Evolutionary conservation across 306 rosid species (phyloP).

Genomic region (Dryas octopetala): DNA sequence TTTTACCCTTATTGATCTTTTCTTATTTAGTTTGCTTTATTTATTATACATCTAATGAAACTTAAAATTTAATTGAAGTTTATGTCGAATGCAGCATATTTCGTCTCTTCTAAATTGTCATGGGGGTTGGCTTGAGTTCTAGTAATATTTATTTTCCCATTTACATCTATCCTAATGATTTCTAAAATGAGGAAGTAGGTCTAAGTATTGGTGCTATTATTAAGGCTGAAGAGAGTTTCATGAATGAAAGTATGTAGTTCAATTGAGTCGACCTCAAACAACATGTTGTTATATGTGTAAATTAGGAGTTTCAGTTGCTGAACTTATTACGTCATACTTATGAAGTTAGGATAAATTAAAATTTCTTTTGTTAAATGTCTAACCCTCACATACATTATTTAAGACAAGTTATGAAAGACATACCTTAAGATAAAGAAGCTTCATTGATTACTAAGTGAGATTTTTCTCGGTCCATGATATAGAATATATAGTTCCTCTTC

Average conservation of each 20-base stretch:
- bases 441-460: slow-evolving; percentile 1
- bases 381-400: neutral
- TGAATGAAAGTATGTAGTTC: neutral
- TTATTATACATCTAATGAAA: neutral
- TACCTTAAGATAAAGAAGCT: neutral
- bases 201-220: neutral
- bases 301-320: neutral
- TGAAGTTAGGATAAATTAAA: neutral
- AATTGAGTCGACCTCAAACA: neutral
- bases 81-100: neutral
- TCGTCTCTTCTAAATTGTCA: neutral
- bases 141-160: neutral
- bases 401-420: neutral
- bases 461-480: neutral
- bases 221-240: neutral
- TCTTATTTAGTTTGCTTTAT: neutral
- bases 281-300: neutral
- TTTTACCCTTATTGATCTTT: neutral
- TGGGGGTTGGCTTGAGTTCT: neutral
- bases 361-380: neutral
- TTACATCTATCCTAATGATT: neutral
- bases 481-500: neutral
- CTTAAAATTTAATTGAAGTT: neutral
- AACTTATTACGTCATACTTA: neutral
- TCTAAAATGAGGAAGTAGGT: neutral